Evolutionary conservation across 345 rosid genomes (phyloP), one percentile per base, ranked within the genome.

Genomic region (Microthlaspi erraticum): DNA sequence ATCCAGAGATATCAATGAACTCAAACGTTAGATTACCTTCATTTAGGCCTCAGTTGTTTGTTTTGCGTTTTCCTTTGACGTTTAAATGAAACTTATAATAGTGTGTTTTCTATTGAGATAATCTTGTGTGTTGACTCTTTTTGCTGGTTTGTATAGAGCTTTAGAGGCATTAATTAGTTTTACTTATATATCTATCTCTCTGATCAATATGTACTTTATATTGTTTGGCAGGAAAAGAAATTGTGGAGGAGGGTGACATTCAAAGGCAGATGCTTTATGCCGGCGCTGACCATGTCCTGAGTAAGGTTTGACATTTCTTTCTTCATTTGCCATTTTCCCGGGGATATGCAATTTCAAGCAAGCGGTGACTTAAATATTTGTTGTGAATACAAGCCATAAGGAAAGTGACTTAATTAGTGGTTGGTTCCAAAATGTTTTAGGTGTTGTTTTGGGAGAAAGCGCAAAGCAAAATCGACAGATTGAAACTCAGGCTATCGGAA

Each of bases 201-300:
- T 55, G 42, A 13, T 51, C 9, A 18, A 12, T 32, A 26, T 26
- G 29, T 72, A 41, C 53, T 64, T 54, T 9, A 18, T 18, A 10
- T 32, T 54, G 52, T 44, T 42, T 78, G 51, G 69, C 83, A 91
- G 98, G 91, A 73, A 86, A 88, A 66, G 91, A 89, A 68, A 64
- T 93, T 73, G 84, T 87, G 64, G 82, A 82, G 48, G 89, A 60
- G 41, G 75, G 26, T 34, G 77, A 77, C 72, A 71, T 75, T 58
- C 88, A 80, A 78, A 85, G 86, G 72, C 57, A 51, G 74, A 83
- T 87, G 85, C 81, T 87, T 68, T 60, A 60, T 70, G 85, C 92
- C 46, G 79, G 79, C 64, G 84, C 89, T 80, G 95, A 90, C 81
- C 89, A 87, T 72, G 80, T 84, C 64, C 73, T 93, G 52, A 79